phyloP scores from a whole-genome alignment of 176 grass and related monocot species.

The Eleusine indica region DNA sequence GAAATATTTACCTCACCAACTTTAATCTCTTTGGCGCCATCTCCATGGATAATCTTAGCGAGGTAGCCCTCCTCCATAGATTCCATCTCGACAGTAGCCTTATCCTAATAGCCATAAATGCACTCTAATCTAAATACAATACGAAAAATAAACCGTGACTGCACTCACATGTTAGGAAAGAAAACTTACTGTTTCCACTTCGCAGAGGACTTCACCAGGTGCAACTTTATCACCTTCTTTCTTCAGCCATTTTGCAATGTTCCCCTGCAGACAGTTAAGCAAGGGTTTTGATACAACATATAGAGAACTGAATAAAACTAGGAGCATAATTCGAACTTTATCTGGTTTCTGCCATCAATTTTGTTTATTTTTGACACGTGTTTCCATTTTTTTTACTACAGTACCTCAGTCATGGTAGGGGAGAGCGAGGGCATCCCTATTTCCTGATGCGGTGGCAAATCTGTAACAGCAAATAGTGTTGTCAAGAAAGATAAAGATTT shows the following conservation, averaged over 20 bases:
- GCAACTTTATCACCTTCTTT: conserved; percentile 97
- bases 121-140: not conserved
- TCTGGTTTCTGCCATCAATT: not conserved
- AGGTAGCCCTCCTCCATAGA: conserved; percentile 99
- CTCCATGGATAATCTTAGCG: conserved; percentile 87
- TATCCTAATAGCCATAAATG: conserved; percentile 64
- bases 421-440: conserved; percentile 97
- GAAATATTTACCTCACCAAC: conserved; percentile 78
- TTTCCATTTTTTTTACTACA: conserved; percentile 3
- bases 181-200: conserved; percentile 91
- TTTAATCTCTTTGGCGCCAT: conserved; percentile 97
- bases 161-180: not conserved
- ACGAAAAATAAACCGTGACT: conserved; percentile 20
- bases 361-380: not conserved
- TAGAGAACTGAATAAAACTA: conserved; percentile 18
- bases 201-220: conserved; percentile 86
- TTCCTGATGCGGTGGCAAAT: conserved; percentile 78
- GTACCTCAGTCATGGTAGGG: conserved; percentile 98
- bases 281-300: conserved; percentile 4
- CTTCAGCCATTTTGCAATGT: conserved; percentile 93
- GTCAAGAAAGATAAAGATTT: not conserved
- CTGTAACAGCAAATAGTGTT: conserved; percentile 39
- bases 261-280: conserved; percentile 52
- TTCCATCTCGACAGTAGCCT: conserved; percentile 95
- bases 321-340: not conserved